These are phyloP conservation scores for Oenanthe javanica DNA, from an alignment of 140 eudicot species.

Conservation along the genomic window DNA sequence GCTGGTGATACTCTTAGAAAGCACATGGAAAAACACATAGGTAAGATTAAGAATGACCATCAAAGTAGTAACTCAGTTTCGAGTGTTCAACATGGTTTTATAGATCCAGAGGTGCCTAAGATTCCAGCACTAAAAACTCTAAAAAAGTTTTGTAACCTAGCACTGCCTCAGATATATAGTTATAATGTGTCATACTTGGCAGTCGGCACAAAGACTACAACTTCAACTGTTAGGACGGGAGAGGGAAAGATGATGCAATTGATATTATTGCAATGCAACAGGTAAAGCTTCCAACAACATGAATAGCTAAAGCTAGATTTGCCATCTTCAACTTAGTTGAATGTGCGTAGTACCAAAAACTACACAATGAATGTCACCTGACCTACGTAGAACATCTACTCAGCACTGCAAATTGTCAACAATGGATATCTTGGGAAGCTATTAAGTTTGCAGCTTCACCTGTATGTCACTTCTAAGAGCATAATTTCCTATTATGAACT, in stretches of 20 bases:
- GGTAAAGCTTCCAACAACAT: not conserved
- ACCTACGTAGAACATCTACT: not conserved
- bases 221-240: not conserved
- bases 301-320: not conserved
- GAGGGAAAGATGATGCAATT: not conserved
- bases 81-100: not conserved
- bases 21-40: not conserved
- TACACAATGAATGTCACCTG: not conserved
- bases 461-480: not conserved
- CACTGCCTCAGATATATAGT: not conserved
- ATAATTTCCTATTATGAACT: not conserved
- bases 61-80: not conserved
- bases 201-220: too few species aligned
- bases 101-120: not conserved
- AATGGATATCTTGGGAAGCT: not conserved
- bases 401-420: not conserved
- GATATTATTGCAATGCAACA: not conserved
- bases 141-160: not conserved
- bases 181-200: not conserved
- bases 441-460: not conserved
- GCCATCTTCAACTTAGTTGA: not conserved
- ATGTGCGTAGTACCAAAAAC: not conserved
- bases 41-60: not conserved
- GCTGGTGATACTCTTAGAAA: too few species aligned
- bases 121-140: not conserved